These are phyloP conservation scores for Leccinum longicurvipes DNA, from an alignment of 768 basidiomycete species.

Conservation along the genomic window DNA sequence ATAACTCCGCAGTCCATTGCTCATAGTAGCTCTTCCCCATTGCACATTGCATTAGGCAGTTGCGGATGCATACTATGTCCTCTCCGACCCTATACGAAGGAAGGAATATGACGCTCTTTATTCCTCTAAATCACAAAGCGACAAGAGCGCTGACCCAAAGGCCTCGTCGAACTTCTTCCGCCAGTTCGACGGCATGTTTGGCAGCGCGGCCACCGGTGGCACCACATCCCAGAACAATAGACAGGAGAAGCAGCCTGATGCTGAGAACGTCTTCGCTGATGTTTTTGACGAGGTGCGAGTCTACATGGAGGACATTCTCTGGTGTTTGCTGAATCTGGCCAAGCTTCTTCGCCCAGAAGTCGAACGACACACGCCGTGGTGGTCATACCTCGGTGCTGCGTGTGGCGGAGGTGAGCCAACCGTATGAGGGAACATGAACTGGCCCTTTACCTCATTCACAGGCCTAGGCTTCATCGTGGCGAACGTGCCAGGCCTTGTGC, in stretches of 20 bases:
- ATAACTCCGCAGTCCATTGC: neutral
- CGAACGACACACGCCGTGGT: constrained; percentile 64
- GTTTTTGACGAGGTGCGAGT: constrained; percentile 82
- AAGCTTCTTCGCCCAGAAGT: constrained; percentile 83
- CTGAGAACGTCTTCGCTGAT: constrained; percentile 81
- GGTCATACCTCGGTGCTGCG: constrained; percentile 68
- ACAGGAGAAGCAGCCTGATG: constrained; percentile 56
- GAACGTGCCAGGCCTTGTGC: constrained; percentile 81
- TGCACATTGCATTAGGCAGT: constrained; percentile 48
- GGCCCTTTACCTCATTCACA: constrained; percentile 36
- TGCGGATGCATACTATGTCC: constrained; percentile 92
- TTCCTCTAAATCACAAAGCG: constrained; percentile 45
- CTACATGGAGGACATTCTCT: neutral
- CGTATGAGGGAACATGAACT: constrained; percentile 3
- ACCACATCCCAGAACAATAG: constrained; percentile 30
- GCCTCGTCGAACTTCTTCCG: constrained; percentile 74
- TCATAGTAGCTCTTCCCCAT: neutral
- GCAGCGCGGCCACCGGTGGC: constrained; percentile 30
- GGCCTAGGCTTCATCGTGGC: constrained; percentile 48
- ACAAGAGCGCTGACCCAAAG: constrained; percentile 58
- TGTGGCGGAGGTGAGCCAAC: constrained; percentile 55
- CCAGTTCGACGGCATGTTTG: constrained; percentile 73
- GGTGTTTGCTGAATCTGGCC: constrained; percentile 1
- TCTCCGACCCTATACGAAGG: constrained; percentile 73
- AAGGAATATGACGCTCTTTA: constrained; percentile 72